These are phyloP conservation scores for Populus tomentosa DNA, from an alignment of 441 rosid species.

Conservation along the genomic window DNA sequence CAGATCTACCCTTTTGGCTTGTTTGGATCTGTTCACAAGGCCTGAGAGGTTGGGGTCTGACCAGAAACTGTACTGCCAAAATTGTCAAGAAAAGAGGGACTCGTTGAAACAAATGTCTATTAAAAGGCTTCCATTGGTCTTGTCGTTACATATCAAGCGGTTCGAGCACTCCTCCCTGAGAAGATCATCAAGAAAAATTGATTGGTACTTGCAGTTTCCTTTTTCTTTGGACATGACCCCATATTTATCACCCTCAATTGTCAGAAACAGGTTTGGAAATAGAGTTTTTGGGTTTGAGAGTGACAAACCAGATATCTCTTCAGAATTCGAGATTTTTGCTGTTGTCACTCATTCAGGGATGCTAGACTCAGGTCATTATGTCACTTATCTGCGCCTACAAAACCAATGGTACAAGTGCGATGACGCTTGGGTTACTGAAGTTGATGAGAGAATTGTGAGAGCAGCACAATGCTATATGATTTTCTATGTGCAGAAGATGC, in stretches of 20 bases:
- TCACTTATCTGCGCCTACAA: conserved; percentile 61
- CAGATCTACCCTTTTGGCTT: conserved; percentile 59
- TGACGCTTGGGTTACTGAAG: conserved; percentile 85
- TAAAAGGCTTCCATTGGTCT: conserved; percentile 66
- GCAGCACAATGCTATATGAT: conserved; percentile 81
- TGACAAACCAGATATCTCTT: conserved; percentile 42
- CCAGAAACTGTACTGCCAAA: conserved; percentile 72
- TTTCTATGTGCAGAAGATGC: conserved; percentile 71
- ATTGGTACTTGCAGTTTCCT: conserved; percentile 74
- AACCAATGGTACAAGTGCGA: conserved; percentile 85
- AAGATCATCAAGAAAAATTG: conserved; percentile 56
- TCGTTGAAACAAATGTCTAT: conserved; percentile 76
- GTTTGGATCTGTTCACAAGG: conserved; percentile 74
- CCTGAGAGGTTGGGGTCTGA: conserved; percentile 76
- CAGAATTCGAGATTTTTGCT: conserved; percentile 80
- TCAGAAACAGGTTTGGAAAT: conserved; percentile 64
- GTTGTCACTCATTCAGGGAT: conserved; percentile 78
- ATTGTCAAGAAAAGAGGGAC: conserved; percentile 62
- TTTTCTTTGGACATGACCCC: conserved; percentile 74
- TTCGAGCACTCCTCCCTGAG: conserved; percentile 66
- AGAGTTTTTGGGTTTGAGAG: conserved; percentile 54
- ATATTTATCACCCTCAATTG: conserved; percentile 63
- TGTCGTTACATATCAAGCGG: conserved; percentile 75
- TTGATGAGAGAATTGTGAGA: conserved; percentile 75
- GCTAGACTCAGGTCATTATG: conserved; percentile 80